Percentiles rank a stretch among this genome's conserved stretches.
Evolutionary conservation across 805 yeast species (phyloP).

Genomic region (Starmerella apicola): DNA sequence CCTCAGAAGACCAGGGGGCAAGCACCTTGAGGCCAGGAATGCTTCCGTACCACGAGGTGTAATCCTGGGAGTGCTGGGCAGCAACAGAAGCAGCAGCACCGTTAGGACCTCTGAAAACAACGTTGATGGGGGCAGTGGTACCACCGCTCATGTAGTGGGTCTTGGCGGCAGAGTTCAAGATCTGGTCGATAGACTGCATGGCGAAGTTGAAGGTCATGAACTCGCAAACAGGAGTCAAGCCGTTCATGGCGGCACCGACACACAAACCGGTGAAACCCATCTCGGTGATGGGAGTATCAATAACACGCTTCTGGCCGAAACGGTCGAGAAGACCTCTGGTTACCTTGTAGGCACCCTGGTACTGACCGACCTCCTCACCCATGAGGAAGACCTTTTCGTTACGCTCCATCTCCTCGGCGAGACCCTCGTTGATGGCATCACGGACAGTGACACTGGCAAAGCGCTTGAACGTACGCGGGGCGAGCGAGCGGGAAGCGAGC

Average conservation of each 20-base stretch:
- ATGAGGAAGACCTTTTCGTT: slow-evolving; percentile 87
- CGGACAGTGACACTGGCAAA: slow-evolving; percentile 61
- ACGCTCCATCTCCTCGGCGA: slow-evolving; percentile 94
- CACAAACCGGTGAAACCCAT: slow-evolving; percentile 96
- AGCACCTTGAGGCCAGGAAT: slow-evolving; percentile 97
- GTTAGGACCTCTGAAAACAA: slow-evolving; percentile 97
- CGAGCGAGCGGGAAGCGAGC: slow-evolving; percentile 10
- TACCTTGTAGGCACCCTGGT: slow-evolving; percentile 97
- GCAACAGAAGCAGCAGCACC: slow-evolving; percentile 99
- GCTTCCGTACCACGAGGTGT: slow-evolving; percentile 93
- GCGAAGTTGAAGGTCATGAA: slow-evolving; percentile 99
- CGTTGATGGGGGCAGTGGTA: slow-evolving; percentile 79
- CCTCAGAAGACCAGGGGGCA: slow-evolving; percentile 92
- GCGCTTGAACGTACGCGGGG: slow-evolving; percentile 13
- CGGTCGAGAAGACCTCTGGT: slow-evolving; percentile 91
- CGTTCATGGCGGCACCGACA: slow-evolving; percentile 93
- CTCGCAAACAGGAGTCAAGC: slow-evolving; percentile 92
- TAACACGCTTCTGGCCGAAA: slow-evolving; percentile 84
- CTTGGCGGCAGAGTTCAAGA: slow-evolving; percentile 96
- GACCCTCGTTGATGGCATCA: slow-evolving; percentile 89
- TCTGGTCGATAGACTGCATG: slow-evolving; percentile 98
- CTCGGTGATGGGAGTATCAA: slow-evolving; percentile 97
- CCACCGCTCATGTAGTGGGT: slow-evolving; percentile 99
- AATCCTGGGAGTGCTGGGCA: slow-evolving; percentile 98
- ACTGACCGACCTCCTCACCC: slow-evolving; percentile 99